Base-by-base conservation (phyloP, 345 rosid genomes). In the Toxicodendron radicans region DNA sequence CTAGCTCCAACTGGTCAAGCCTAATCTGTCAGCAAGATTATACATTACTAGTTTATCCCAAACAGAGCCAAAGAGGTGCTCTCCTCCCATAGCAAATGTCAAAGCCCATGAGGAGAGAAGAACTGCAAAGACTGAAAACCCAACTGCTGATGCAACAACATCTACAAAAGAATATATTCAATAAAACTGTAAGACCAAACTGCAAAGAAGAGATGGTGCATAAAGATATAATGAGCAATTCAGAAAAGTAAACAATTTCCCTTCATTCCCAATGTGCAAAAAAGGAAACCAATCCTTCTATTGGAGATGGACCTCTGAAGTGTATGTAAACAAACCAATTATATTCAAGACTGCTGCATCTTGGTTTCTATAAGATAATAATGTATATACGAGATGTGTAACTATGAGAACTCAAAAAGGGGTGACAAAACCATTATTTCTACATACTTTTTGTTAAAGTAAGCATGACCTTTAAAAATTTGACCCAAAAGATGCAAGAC, bases 21-120 rank as follows among this genome's bases (percentile, higher is more conserved):
- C 99, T 70, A 92, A 79, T 78, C 84, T 86, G 45, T 90, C 95
- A 38, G 98, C 97, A 72, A 93, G 91, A 38, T 92, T 93, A 81
- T 93, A 96, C 97, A 96, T 89, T 59, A 93, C 91, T 46, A 96
- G 92, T 79, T 96, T 78, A 86, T 92, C 82, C 96, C 96, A 95
- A 33, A 82, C 80, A 52, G 90, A 79, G 41, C 99, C 98, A 10
- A 95, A 90, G 38, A 95, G 88, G 5, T 68, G 58, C 80, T 91
- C 91, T 69, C 99, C 98, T 43, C 99, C 99, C 0, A 95, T 84
- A 11, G 89, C 79, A 66, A 95, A 95, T 12, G 97, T 95, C 85
- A 95, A 78, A n/a, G 92, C 98, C 98, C 98, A 95, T 9, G 93
- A 83, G 2, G 72, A 80, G 57, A 93, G 89, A 80, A 91, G 79